Evolutionary conservation across 306 rosid genomes (phyloP).

Genomic region (Mimosa pudica): DNA sequence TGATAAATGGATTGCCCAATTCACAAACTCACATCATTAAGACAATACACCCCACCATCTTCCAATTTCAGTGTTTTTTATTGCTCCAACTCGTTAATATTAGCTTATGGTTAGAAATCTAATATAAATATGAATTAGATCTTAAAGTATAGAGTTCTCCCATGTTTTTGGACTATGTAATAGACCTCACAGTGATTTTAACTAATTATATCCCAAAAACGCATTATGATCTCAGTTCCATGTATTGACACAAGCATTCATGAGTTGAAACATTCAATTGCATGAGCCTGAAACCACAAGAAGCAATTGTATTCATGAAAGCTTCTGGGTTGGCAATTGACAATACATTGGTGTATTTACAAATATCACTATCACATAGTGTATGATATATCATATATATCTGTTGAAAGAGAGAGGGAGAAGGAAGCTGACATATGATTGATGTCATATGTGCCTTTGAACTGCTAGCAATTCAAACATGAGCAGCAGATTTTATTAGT

Average conservation of each 20-base stretch:
- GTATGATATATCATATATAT: not conserved
- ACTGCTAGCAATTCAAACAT: constrained; percentile 31
- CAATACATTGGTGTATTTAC: constrained; percentile 35
- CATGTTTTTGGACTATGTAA: too few relatives aligned
- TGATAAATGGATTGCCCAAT: not conserved
- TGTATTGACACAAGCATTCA: not conserved
- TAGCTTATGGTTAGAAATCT: not conserved
- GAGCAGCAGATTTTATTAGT: constrained; percentile 32
- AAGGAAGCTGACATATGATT: constrained; percentile 16
- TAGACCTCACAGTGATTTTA: too few relatives aligned
- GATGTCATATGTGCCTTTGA: constrained; percentile 33
- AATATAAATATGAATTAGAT: not conserved
- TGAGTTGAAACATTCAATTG: not conserved
- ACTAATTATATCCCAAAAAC: too few relatives aligned
- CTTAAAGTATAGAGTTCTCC: too few relatives aligned
- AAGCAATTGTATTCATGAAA: constrained; percentile 12
- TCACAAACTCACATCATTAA: not conserved
- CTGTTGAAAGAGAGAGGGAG: constrained; percentile 11
- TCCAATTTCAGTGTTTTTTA: not conserved
- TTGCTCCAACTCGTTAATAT: too few relatives aligned
- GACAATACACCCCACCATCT: not conserved
- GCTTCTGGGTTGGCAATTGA: constrained; percentile 26
- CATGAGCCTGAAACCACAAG: not conserved
- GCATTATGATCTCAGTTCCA: not conserved
- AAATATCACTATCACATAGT: constrained; percentile 11